Evolutionary conservation across 176 grass and related monocot species (phyloP).

Genomic region (Elymus sibiricus): DNA sequence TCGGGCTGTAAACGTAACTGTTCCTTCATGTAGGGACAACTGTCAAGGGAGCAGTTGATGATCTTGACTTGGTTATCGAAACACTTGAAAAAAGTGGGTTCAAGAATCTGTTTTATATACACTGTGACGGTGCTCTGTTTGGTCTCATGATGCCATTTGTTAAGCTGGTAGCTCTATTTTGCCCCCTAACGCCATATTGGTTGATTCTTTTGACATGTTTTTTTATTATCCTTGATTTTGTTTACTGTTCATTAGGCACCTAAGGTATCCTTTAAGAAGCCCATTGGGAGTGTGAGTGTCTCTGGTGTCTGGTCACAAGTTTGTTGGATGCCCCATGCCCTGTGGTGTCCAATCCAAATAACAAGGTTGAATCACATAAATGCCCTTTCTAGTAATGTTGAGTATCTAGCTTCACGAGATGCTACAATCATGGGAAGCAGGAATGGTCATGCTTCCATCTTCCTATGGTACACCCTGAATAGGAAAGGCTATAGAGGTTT

Average conservation of each 20-base stretch:
- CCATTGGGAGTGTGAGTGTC: conserved; percentile 56
- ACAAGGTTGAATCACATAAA: conserved; percentile 57
- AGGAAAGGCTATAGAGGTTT: conserved; percentile 54
- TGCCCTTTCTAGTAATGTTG: conserved; percentile 51
- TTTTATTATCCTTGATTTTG: not conserved
- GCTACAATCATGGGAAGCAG: conserved; percentile 64
- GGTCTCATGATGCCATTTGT: conserved; percentile 74
- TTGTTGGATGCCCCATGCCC: conserved; percentile 66
- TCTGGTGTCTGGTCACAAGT: conserved; percentile 69
- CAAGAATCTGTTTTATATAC: conserved; percentile 56
- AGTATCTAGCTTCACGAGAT: conserved; percentile 66
- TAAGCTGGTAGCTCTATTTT: conserved; percentile 41
- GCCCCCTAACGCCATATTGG: not conserved
- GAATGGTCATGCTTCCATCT: conserved; percentile 46
- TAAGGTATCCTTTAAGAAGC: conserved; percentile 64
- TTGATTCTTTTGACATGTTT: not conserved
- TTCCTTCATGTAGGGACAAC: conserved; percentile 43
- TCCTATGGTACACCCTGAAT: conserved; percentile 65
- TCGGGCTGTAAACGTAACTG: not conserved
- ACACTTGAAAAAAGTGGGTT: conserved; percentile 62
- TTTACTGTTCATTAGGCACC: conserved; percentile 42
- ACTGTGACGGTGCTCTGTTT: conserved; percentile 73
- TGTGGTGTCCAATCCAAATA: conserved; percentile 65
- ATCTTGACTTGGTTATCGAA: conserved; percentile 59
- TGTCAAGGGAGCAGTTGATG: conserved; percentile 74